Evolutionary conservation across 2,329 filamentous ascomycete species (phyloP), one percentile per base, ranked within the genome.

Genomic region (Aspergillus eucalypticola): DNA sequence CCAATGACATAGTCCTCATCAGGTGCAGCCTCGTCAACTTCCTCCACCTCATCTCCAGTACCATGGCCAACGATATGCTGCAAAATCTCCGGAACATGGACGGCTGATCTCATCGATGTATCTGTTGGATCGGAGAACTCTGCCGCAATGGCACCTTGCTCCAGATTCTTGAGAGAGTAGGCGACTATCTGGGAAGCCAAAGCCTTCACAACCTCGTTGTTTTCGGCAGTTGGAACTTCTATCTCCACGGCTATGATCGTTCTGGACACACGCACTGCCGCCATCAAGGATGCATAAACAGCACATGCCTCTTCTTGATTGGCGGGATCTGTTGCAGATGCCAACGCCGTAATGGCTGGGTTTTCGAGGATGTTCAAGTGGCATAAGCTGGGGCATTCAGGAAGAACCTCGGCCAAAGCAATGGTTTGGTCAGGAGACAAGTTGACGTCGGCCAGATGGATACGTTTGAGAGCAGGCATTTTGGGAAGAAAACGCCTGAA

Each of bases 1-100:
- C 94, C 93, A 69, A 98, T 95, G 48, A 98, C 92, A 75, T 98
- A 98, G 74, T 97, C 92, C 60, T 96, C 90, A 66, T 96, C 92
- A 0, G 92, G 90, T 6, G 92, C 89, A 10, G 88, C 82, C 2
- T 89, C 86, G 46, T 86, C 82, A 21, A 88, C 85, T 49, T 89
- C 87, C 21, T 85, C 75, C 13, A 76, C 73, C 8, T 83, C 64
- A 67, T 76, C 67, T 71, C 84, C 75, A 73, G 86, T 74, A 72
- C 81, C 84, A 66, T 91, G 86, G 4, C 93, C 93, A 32, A 97
- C 90, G 44, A 98, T 86, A 73, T 96, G 92, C 63, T 91, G 87
- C 25, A 98, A 82, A 3, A 96, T 90, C 65, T 96, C 91, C 3
- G 92, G 92, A 76, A 96, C 73, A n/a, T 83, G 81, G 19, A 88